Evolutionary conservation across 2,329 filamentous ascomycete genomes (phyloP).

Genomic region (Cladophialophora chaetospira): DNA sequence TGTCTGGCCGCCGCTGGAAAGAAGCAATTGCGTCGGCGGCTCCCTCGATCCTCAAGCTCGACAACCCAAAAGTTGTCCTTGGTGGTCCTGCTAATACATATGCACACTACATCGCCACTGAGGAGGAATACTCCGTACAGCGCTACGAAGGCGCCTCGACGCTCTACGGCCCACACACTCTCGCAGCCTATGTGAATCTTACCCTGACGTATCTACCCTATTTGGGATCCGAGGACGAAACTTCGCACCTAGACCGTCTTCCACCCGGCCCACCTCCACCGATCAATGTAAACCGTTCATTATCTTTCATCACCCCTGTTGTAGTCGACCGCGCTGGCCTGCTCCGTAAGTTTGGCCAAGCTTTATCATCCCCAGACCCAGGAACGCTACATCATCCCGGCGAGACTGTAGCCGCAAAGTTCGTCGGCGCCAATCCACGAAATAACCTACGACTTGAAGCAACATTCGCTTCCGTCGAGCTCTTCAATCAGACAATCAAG

Average conservation of each 20-base stretch:
- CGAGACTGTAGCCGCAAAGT: constrained; percentile 64
- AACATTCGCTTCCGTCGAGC: constrained; percentile 78
- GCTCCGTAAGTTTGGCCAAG: constrained; percentile 70
- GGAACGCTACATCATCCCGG: constrained; percentile 61
- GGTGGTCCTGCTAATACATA: constrained; percentile 91
- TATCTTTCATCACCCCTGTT: constrained; percentile 79
- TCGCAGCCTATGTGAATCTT: constrained; percentile 85
- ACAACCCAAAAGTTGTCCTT: constrained; percentile 71
- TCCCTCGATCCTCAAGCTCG: constrained; percentile 52
- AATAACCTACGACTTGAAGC: constrained; percentile 80
- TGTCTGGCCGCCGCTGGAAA: constrained; percentile 88
- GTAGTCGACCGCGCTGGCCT: constrained; percentile 69
- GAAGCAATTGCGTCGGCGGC: constrained; percentile 64
- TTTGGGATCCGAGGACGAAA: constrained; percentile 47
- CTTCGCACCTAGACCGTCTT: constrained; percentile 47
- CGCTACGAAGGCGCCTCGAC: constrained; percentile 95
- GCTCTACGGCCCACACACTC: constrained; percentile 77
- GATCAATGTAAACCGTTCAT: constrained; percentile 72
- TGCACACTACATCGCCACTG: constrained; percentile 76
- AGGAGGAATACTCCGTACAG: constrained; percentile 80
- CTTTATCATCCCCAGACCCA: constrained; percentile 58
- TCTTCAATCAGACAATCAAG: constrained; percentile 47
- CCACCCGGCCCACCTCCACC: constrained; percentile 67
- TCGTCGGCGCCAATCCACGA: constrained; percentile 85
- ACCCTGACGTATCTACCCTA: constrained; percentile 72